phyloP scores from a whole-genome alignment of 2,329 filamentous ascomycete species.

The Botrytis cinerea region DNA sequence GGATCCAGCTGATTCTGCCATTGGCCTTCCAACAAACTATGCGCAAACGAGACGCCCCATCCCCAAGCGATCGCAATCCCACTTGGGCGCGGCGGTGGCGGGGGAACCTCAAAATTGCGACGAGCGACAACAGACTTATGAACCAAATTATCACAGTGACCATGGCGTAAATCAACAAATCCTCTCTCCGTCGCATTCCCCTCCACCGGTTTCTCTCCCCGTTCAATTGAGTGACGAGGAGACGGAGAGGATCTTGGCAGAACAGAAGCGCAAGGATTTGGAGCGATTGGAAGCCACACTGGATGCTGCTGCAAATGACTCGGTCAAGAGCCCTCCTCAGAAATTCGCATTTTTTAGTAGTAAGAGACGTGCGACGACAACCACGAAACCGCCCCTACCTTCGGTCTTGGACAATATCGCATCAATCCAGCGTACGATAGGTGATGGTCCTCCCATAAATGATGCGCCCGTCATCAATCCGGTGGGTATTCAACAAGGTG shows the following conservation, averaged over 20 bases:
- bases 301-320: constrained; percentile 35
- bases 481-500: constrained; percentile 36
- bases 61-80: constrained; percentile 21
- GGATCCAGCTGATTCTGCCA: constrained; percentile 9
- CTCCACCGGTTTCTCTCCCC: constrained; percentile 15
- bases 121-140: constrained; percentile 23
- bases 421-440: constrained; percentile 19
- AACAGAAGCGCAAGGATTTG: constrained; percentile 42
- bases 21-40: constrained; percentile 15
- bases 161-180: constrained; percentile 24
- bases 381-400: constrained; percentile 25
- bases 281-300: constrained; percentile 40
- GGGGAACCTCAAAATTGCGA: constrained; percentile 30
- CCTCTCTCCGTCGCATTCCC: constrained; percentile 7
- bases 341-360: constrained; percentile 40
- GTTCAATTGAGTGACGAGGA: constrained; percentile 33
- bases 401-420: not conserved
- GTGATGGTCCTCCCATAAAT: constrained; percentile 26
- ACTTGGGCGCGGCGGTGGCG: constrained; percentile 19
- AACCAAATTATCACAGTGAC: constrained; percentile 27
- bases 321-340: constrained; percentile 25
- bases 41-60: constrained; percentile 23
- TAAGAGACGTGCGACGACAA: constrained; percentile 32
- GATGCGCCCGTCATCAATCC: constrained; percentile 24
- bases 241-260: constrained; percentile 34